These are phyloP conservation scores for Paraurostyla sp. DNA, from an alignment of 73 alveolate species.

Conservation along the genomic window DNA sequence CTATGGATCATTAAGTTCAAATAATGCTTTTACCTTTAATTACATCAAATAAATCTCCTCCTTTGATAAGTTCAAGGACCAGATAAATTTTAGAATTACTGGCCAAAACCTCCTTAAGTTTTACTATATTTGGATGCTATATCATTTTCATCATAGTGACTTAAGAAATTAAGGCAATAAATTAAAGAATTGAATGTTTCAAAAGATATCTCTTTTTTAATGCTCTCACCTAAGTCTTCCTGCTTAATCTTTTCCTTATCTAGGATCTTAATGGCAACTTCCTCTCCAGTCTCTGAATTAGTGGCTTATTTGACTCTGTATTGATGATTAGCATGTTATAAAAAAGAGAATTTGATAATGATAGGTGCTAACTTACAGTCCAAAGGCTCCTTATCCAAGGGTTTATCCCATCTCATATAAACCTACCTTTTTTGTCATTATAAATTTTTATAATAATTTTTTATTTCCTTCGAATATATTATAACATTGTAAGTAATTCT, in stretches of 20 bases:
- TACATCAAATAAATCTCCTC: conserved; percentile 64
- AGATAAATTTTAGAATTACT: conserved; percentile 61
- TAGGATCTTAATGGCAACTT: conserved; percentile 67
- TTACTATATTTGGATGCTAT: conserved; percentile 54
- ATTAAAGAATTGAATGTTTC: not conserved
- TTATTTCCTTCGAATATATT: too few species aligned
- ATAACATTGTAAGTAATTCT: too few species aligned
- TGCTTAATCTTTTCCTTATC: conserved; percentile 62
- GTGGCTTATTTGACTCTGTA: conserved; percentile 62
- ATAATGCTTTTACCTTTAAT: conserved; percentile 29
- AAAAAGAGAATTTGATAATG: not conserved
- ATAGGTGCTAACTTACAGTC: conserved; percentile 12
- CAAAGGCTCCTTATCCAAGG: conserved; percentile 63
- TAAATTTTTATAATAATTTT: not conserved
- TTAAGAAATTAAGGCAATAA: not conserved
- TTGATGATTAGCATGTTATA: not conserved
- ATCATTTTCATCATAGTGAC: conserved; percentile 71
- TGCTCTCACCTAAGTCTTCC: conserved; percentile 59
- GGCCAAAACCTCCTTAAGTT: conserved; percentile 63
- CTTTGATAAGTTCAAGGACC: conserved; percentile 59
- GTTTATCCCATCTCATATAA: conserved; percentile 55
- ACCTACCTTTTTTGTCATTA: conserved; percentile 64
- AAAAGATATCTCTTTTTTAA: conserved; percentile 61
- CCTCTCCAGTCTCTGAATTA: conserved; percentile 57
- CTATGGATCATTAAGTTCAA: not conserved